Evolutionary conservation across 2,329 filamentous ascomycete species (phyloP).

Genomic region (Diatrype stigma): DNA sequence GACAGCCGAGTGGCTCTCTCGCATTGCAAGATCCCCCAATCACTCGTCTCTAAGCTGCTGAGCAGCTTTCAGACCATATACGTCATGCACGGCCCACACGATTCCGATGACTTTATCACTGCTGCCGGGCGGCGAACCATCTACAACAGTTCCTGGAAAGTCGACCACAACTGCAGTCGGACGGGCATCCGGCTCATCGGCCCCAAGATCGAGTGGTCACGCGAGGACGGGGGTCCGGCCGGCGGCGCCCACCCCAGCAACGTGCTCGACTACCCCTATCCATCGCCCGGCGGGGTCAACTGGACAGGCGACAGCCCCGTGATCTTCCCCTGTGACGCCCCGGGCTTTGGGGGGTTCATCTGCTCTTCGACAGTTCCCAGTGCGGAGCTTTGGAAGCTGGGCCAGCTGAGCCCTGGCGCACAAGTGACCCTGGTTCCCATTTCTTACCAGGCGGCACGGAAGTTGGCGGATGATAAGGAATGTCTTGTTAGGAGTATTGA

Average conservation of each 20-base stretch:
- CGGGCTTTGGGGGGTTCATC: constrained; percentile 38
- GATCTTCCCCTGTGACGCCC: constrained; percentile 35
- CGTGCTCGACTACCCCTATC: constrained; percentile 34
- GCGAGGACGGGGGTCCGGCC: constrained; percentile 32
- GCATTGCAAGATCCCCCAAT: background rate
- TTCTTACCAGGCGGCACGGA: constrained; percentile 18
- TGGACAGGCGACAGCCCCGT: constrained; percentile 40
- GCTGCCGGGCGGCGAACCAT: constrained; percentile 24
- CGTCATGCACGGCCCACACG: constrained; percentile 36
- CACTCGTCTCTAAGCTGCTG: constrained; percentile 10
- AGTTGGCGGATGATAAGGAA: constrained; percentile 17
- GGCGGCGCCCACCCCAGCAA: constrained; percentile 38
- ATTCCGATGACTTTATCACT: constrained; percentile 34
- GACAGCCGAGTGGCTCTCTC: background rate
- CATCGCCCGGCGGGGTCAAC: constrained; percentile 36
- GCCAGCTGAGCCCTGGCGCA: constrained; percentile 36
- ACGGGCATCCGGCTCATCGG: constrained; percentile 35
- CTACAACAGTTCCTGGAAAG: constrained; percentile 32
- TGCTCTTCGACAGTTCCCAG: constrained; percentile 33
- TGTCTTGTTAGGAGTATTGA: constrained; percentile 18
- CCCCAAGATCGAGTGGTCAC: constrained; percentile 33
- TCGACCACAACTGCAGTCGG: constrained; percentile 38
- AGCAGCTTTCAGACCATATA: constrained; percentile 26
- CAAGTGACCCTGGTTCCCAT: constrained; percentile 29
- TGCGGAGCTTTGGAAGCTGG: constrained; percentile 39